A percentile compares a stretch with the other conserved stretches of the same genome.
These are phyloP conservation scores for Tubosaeta sp. DNA, from an alignment of 768 basidiomycete species.

Conservation along the genomic window DNA sequence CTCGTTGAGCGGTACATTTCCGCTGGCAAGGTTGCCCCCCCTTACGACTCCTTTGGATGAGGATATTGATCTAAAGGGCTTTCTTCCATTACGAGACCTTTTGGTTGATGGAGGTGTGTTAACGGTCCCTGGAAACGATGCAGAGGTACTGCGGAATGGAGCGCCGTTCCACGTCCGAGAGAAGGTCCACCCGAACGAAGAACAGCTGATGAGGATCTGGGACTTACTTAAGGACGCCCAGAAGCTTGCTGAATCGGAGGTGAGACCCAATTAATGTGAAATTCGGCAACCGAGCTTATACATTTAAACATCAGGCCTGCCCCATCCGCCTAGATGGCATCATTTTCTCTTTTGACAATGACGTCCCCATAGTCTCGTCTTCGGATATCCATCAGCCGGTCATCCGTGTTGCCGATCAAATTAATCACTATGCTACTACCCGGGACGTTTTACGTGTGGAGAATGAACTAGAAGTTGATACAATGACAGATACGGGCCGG, in stretches of 20 bases:
- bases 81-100: constrained; percentile 70
- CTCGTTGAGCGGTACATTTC: constrained; percentile 63
- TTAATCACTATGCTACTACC: constrained; percentile 6
- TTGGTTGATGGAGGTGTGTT: constrained; percentile 35
- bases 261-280: constrained; percentile 27
- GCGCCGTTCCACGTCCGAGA: constrained; percentile 30
- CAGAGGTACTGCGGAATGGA: constrained; percentile 23
- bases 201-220: constrained; percentile 89
- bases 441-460: not conserved
- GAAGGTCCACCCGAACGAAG: constrained; percentile 85
- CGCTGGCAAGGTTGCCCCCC: constrained; percentile 52
- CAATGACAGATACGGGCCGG: constrained; percentile 62
- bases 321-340: constrained; percentile 23
- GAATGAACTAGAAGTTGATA: constrained; percentile 48
- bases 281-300: constrained; percentile 10
- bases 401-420: constrained; percentile 13
- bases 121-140: constrained; percentile 19
- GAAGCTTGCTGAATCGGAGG: constrained; percentile 55
- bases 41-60: constrained; percentile 74
- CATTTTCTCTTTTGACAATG: constrained; percentile 17
- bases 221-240: constrained; percentile 77
- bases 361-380: constrained; percentile 6
- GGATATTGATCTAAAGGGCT: constrained; percentile 85
- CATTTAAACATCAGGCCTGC: constrained; percentile 18
- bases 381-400: not conserved